Evolutionary conservation across 768 basidiomycete genomes (phyloP), one percentile per base, ranked within the genome.

Genomic region (Auricularia cornea): DNA sequence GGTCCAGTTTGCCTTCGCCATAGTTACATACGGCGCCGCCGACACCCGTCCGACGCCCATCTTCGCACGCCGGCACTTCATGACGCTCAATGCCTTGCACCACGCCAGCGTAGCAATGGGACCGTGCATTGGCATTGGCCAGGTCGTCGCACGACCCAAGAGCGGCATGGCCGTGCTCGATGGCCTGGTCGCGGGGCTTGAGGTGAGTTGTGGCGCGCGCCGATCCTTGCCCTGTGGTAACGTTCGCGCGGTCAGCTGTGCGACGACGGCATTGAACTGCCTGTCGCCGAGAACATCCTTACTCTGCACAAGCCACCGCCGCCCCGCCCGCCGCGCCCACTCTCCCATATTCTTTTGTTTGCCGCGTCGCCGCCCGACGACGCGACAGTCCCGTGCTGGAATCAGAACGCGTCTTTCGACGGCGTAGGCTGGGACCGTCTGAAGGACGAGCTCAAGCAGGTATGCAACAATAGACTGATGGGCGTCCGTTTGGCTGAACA

Each of bases 121-220:
- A 14, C 35, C 26, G 6, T 31, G 23, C 33, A 72, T 87, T 5
- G 87, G 86, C 2, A 76, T 90, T 20, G 88, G 88, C 3, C 74
- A 78, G 63, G 83, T 83, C 1, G 78, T 76, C 54, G 78, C 79
- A 8, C 81, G 81, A 5, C 79, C 78, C 1, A 68, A 70, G 8
- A 71, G 71, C 31, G 88, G 88, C 1, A 80, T 89, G 81, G 85
- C 87, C 30, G 84, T 85, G 3, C 73, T 91, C 6, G 89, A 91
- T 63, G 89, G 85, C 8, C 71, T 89, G 14, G 84, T 87, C 16
- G 85, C 88, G 20, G 85, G 84, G 33, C 72, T 90, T 28, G 88
- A 90, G 79, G 88, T 89, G 61, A 61, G 35, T 38, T 38, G n/a
- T 38, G 35, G 75, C 68, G 51, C 26, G 14, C 8, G 38, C 26